phyloP scores from a whole-genome alignment of 2,329 filamentous ascomycete genomes.

The Claviceps sorghi region DNA sequence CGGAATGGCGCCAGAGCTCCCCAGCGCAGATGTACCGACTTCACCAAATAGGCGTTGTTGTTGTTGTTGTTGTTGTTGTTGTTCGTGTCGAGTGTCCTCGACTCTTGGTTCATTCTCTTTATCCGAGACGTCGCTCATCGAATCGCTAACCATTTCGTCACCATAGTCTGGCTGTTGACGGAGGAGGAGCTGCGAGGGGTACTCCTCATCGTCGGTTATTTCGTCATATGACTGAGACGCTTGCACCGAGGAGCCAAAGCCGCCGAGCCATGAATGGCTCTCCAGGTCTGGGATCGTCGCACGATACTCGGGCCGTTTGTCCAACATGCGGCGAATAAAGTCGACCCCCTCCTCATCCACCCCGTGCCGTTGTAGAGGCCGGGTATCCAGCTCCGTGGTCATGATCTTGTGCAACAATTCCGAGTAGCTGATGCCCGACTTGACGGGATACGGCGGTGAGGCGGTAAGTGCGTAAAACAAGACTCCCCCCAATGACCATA shows the following conservation, averaged over 20 bases:
- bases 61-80: constrained; percentile 20
- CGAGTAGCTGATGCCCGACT: constrained; percentile 58
- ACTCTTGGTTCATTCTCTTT: constrained; percentile 65
- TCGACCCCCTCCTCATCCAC: constrained; percentile 57
- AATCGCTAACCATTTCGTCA: constrained; percentile 26
- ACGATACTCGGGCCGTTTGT: constrained; percentile 62
- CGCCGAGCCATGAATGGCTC: constrained; percentile 57
- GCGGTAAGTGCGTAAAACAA: constrained; percentile 75
- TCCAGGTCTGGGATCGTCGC: constrained; percentile 60
- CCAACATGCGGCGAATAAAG: constrained; percentile 65
- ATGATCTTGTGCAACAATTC: constrained; percentile 79
- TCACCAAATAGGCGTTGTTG: constrained; percentile 39
- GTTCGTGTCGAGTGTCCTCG: constrained; percentile 17
- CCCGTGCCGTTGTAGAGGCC: constrained; percentile 40
- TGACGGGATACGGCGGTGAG: constrained; percentile 66
- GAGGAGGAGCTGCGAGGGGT: constrained; percentile 42
- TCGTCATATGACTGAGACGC: constrained; percentile 43
- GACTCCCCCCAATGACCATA: constrained; percentile 92
- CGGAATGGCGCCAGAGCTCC: constrained; percentile 36
- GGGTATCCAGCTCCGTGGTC: constrained; percentile 54
- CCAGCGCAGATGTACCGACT: constrained; percentile 37
- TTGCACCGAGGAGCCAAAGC: constrained; percentile 14
- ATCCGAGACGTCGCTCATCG: constrained; percentile 53
- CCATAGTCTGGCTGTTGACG: constrained; percentile 15
- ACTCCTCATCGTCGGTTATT: constrained; percentile 42